These are phyloP conservation scores for Globisporangium irregulare DNA, from an alignment of 352 stramenopile species.

Conservation along the genomic window DNA sequence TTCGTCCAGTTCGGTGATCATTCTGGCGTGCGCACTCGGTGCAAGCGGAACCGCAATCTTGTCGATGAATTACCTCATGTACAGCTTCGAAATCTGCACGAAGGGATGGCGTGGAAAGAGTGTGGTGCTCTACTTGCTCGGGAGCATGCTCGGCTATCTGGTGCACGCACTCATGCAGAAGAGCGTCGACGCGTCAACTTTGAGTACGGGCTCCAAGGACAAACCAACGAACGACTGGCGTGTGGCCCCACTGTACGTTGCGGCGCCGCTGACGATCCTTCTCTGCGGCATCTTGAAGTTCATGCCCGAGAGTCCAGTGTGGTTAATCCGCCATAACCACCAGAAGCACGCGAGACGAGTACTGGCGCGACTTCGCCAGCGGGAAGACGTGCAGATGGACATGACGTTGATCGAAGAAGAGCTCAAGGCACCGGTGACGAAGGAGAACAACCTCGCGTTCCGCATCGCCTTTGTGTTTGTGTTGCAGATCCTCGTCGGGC, in stretches of 20 bases:
- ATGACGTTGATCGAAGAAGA: conserved; percentile 55
- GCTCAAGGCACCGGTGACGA: conserved; percentile 38
- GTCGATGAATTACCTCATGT: conserved; percentile 73
- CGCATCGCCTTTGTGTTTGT: conserved; percentile 55
- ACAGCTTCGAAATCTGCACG: conserved; percentile 85
- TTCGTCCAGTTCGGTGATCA: conserved; percentile 43
- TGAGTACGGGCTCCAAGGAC: conserved; percentile 31
- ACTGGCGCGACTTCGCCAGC: conserved; percentile 57
- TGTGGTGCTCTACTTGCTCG: conserved; percentile 77
- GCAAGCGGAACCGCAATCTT: conserved; percentile 62
- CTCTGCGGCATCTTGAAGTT: conserved; percentile 60
- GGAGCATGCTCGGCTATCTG: conserved; percentile 66
- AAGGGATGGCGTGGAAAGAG: conserved; percentile 87
- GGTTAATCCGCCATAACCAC: conserved; percentile 54
- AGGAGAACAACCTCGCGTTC: conserved; percentile 56
- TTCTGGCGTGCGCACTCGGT: conserved; percentile 50
- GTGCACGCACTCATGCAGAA: conserved; percentile 57
- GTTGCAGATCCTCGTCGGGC: conserved; percentile 56
- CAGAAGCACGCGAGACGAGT: conserved; percentile 52
- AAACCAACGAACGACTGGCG: conserved; percentile 55
- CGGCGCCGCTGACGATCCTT: conserved; percentile 50
- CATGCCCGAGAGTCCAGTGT: conserved; percentile 79
- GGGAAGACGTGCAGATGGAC: conserved; percentile 67
- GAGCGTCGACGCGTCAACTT: conserved; percentile 45
- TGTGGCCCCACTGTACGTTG: conserved; percentile 57